phyloP scores from a whole-genome alignment of 768 basidiomycete genomes.

The Termitomyces sp. region DNA sequence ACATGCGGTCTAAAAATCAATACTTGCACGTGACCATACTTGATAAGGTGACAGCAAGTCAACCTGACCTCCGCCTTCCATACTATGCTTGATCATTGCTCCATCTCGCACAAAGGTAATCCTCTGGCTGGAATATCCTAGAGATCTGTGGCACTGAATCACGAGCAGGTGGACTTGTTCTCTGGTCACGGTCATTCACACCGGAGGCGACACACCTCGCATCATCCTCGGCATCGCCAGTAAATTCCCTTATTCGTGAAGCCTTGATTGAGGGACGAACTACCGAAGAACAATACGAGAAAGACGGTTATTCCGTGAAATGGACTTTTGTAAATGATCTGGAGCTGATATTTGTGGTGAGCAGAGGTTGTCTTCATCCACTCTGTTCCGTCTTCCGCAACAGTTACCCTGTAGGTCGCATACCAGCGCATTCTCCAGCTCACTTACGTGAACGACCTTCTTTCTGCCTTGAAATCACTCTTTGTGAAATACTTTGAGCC shows the following conservation, averaged over 20 bases:
- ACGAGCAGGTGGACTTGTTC: constrained; percentile 74
- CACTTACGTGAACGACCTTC: constrained; percentile 87
- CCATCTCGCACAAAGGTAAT: constrained; percentile 89
- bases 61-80: not conserved
- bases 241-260: constrained; percentile 85
- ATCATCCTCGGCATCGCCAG: constrained; percentile 69
- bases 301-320: constrained; percentile 88
- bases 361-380: constrained; percentile 21
- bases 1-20: not conserved
- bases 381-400: constrained; percentile 3
- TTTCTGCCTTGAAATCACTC: constrained; percentile 71
- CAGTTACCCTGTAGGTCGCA: constrained; percentile 61
- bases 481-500: constrained; percentile 88
- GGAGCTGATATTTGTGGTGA: constrained; percentile 93
- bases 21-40: not conserved
- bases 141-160: not conserved
- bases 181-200: constrained; percentile 95
- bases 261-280: constrained; percentile 89
- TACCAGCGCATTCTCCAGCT: constrained; percentile 96
- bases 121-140: not conserved
- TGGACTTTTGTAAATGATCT: constrained; percentile 96
- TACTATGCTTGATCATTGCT: constrained; percentile 89
- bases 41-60: not conserved
- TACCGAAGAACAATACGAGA: constrained; percentile 81
- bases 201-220: constrained; percentile 72